Evolutionary conservation across 1,139 yeast species (phyloP).

Genomic region (Nakaseomyces delphensis): DNA sequence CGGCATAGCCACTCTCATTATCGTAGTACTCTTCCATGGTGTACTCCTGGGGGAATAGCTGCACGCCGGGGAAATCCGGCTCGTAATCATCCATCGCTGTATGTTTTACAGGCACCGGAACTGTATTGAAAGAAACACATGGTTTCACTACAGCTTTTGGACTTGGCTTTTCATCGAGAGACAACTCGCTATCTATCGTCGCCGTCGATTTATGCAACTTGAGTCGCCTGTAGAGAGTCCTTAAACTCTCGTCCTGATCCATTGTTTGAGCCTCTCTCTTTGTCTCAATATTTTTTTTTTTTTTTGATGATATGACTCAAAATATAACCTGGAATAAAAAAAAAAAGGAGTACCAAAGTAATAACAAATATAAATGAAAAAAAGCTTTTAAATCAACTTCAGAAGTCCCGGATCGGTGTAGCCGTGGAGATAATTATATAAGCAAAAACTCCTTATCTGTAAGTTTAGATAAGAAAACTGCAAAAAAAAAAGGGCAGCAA

Average conservation of each 20-base stretch:
- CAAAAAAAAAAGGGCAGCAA: no score
- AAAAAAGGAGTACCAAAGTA: no score
- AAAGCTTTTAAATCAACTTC: no score
- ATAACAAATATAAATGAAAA: no score
- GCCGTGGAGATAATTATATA: no score
- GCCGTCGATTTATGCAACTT: slow-evolving; percentile 9
- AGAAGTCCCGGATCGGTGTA: no score
- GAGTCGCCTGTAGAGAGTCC: slow-evolving; percentile 16
- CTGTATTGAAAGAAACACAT: slow-evolving; percentile 31
- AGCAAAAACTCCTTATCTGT: no score
- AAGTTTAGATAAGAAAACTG: no score
- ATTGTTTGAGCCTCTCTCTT: no score
- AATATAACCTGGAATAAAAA: no score
- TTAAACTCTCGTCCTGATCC: slow-evolving; percentile 13
- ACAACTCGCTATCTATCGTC: slow-evolving; percentile 1
- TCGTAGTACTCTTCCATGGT: slow-evolving; percentile 25
- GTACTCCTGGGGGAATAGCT: slow-evolving; percentile 17
- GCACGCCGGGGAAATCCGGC: slow-evolving; percentile 19
- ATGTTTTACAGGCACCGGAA: slow-evolving; percentile 21
- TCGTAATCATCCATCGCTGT: slow-evolving; percentile 17
- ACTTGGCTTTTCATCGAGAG: neutral
- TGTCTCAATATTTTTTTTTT: neutral
- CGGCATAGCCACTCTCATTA: slow-evolving; percentile 18
- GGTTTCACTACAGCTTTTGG: slow-evolving; percentile 11
- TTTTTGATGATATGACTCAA: no score